Evolutionary conservation across 257 asterid species (phyloP).

Genomic region (Penstemon newberryi): DNA sequence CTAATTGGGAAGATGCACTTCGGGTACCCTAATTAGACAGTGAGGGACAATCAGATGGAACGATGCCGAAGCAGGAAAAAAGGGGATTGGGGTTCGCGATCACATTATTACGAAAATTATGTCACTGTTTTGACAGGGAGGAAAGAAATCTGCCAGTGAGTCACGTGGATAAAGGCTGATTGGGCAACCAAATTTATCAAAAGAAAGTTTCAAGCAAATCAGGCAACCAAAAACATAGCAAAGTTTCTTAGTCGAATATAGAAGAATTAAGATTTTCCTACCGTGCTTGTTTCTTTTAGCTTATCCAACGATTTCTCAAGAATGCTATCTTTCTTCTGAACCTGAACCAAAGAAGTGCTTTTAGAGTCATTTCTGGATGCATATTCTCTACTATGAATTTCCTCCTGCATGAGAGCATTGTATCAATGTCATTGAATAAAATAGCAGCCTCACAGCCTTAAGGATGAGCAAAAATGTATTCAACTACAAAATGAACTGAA

Average conservation of each 20-base stretch:
- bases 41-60: too few relatives aligned
- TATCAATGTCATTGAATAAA: constrained; percentile 26
- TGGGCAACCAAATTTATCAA: too few relatives aligned
- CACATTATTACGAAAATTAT: too few relatives aligned
- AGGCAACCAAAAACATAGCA: constrained; percentile 4
- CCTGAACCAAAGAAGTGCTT: constrained; percentile 43
- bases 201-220: background rate
- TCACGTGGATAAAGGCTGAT: too few relatives aligned
- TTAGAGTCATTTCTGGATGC: constrained; percentile 42
- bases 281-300: constrained; percentile 91
- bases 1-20: too few relatives aligned
- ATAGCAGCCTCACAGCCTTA: constrained; percentile 19
- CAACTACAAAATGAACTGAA: constrained; percentile 5
- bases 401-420: constrained; percentile 57
- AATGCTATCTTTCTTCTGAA: constrained; percentile 67
- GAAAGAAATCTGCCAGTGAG: too few relatives aligned
- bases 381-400: constrained; percentile 49
- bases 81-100: background rate
- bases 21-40: too few relatives aligned
- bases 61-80: background rate
- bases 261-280: constrained; percentile 36
- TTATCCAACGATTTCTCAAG: constrained; percentile 81
- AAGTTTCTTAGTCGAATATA: constrained; percentile 22
- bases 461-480: constrained; percentile 7
- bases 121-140: too few relatives aligned